Base-by-base conservation (phyloP, 1,139 yeast species). In the Meyerozyma elateridarum region DNA sequence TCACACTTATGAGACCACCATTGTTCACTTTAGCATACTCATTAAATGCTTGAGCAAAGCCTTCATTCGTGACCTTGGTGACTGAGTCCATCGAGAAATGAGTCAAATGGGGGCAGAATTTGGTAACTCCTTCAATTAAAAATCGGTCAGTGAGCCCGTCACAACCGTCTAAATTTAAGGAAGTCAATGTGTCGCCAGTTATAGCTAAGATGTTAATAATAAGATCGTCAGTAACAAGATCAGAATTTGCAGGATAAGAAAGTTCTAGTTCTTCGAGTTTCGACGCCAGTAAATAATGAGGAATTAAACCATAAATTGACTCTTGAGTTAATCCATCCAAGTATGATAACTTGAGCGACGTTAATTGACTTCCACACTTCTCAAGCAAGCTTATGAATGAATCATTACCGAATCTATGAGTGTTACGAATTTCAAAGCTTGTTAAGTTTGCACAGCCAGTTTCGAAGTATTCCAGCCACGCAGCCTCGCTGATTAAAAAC, bases 341-440 rank as follows among this genome's bases (percentile, higher is more conserved):
- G 29, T 91, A 63, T 4, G 83, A 73, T 22, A 91, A 56, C 40
- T 59, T 64, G 25, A 69, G 48, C 29, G 50, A 48, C 2, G 76
- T 64, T 28, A 91, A 54, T 18, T 65, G 61, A 0, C 63, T 48
- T 2, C 85, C 85, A 48, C 88, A 75, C 37, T 71, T 70, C 36
- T 75, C 83, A 15, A 85, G 64, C 32, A 91, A 51, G 13, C 79
- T 57, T 4, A 76, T 69, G 20, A 88, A 54, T 0, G 89, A 76
- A 32, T 76, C 81, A 39, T 80, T 75, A 11, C 78, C 72, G 42
- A 91, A 80, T 37, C 97, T 64, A 52, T 91, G 96, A 1, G 96
- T 89, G 48, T 87, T 85, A 27, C 79, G 66, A 11, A 91, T 54
- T 44, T 80, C 82, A 43, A 91, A 76, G 38, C 46, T 50, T 2